These are phyloP conservation scores for Heliamphora pulchella DNA, from an alignment of 179 eudicot species.

Conservation along the genomic window DNA sequence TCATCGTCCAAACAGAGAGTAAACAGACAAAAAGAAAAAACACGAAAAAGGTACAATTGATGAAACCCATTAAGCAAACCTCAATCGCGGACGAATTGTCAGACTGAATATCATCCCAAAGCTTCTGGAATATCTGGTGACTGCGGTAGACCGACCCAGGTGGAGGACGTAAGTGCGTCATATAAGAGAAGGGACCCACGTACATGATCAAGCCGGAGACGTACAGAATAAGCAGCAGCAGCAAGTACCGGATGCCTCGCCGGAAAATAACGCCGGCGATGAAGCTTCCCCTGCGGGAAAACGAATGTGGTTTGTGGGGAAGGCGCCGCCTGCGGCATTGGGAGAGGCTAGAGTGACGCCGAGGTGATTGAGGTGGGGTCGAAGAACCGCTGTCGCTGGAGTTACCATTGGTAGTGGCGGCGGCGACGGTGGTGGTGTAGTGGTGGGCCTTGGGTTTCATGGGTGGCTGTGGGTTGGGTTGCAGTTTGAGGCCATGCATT, in stretches of 20 bases:
- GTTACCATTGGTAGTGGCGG: conserved; percentile 9
- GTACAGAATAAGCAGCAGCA: conserved; percentile 41
- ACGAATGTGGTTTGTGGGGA: conserved; percentile 4
- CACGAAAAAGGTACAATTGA: background rate
- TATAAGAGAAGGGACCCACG: conserved; percentile 43
- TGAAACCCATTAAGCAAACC: conserved; percentile 29
- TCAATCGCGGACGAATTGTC: conserved; percentile 47
- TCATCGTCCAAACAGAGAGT: conserved; percentile 8
- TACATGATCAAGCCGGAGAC: conserved; percentile 46
- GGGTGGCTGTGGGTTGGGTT: conserved; percentile 6
- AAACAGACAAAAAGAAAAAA: background rate
- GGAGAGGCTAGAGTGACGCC: conserved; percentile 10
- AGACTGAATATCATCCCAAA: conserved; percentile 41
- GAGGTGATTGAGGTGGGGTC: conserved; percentile 23
- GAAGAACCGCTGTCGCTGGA: conserved; percentile 17
- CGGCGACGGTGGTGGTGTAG: background rate
- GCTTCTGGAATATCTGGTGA: conserved; percentile 52
- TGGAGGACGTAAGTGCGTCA: conserved; percentile 34
- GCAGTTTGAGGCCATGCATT: conserved; percentile 10
- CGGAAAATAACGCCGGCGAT: conserved; percentile 41
- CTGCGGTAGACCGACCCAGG: conserved; percentile 71
- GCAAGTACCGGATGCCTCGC: conserved; percentile 36
- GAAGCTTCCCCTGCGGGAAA: conserved; percentile 32
- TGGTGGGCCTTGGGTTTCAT: conserved; percentile 13
- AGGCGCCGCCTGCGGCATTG: conserved; percentile 26